phyloP scores from a whole-genome alignment of 2,329 filamentous ascomycete genomes.

The Shiraia bambusicola region DNA sequence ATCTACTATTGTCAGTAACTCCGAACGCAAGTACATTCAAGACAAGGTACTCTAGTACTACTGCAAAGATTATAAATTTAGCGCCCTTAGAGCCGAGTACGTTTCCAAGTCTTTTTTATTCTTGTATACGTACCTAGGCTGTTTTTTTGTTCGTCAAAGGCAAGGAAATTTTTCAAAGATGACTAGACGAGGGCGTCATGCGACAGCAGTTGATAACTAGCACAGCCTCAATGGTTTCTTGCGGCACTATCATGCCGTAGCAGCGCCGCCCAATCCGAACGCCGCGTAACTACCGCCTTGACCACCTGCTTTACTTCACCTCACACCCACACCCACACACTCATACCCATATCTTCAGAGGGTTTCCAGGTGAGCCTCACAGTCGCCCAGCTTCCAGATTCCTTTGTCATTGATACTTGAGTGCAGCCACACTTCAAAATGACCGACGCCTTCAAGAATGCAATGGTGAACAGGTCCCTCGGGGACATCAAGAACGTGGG shows the following conservation, averaged over 20 bases:
- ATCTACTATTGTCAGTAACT: too few species aligned
- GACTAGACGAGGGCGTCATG: too few species aligned
- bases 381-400: not conserved
- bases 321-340: not conserved
- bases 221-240: slow-evolving; percentile 19
- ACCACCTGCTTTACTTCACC: slow-evolving; percentile 5
- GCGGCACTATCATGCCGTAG: slow-evolving; percentile 18
- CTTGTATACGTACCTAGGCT: too few species aligned
- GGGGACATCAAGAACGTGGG: slow-evolving; percentile 82
- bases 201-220: slow-evolving; percentile 8
- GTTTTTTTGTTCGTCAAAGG: too few species aligned
- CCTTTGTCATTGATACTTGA: not conserved
- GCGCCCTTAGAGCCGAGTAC: too few species aligned
- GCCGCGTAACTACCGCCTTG: too few species aligned
- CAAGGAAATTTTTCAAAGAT: too few species aligned
- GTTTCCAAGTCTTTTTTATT: too few species aligned
- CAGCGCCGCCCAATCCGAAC: slow-evolving; percentile 7
- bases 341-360: not conserved
- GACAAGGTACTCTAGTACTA: too few species aligned
- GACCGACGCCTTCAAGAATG: slow-evolving; percentile 52
- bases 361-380: not conserved
- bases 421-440: slow-evolving; percentile 19
- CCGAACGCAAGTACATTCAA: too few species aligned
- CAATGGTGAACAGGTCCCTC: slow-evolving; percentile 79
- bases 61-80: too few species aligned